Evolutionary conservation across 2,329 filamentous ascomycete species (phyloP).

Genomic region (Taxawa tesnikishii): DNA sequence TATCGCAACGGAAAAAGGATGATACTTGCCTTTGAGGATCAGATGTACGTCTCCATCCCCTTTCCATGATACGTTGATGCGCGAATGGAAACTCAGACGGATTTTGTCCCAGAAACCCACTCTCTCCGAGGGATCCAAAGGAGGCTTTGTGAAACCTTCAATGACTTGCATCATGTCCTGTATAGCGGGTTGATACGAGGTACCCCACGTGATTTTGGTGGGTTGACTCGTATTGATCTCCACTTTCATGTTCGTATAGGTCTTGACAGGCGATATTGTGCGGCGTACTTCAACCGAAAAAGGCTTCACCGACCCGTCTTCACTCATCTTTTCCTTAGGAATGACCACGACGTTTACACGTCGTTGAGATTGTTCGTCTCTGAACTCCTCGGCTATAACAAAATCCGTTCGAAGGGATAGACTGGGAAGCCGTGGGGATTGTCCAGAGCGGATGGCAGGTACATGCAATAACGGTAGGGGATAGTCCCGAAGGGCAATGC

Average conservation of each 20-base stretch:
- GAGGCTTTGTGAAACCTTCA: constrained; percentile 93
- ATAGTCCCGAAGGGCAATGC: constrained; percentile 81
- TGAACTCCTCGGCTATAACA: constrained; percentile 87
- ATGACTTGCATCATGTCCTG: constrained; percentile 99
- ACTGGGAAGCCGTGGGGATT: constrained; percentile 68
- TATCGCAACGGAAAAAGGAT: no score
- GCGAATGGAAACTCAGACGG: constrained; percentile 82
- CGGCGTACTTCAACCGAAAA: constrained; percentile 80
- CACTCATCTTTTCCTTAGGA: constrained; percentile 47
- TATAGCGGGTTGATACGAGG: constrained; percentile 93
- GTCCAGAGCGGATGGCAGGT: constrained; percentile 65
- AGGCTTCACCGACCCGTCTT: constrained; percentile 49
- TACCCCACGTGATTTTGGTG: constrained; percentile 91
- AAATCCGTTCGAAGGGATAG: constrained; percentile 82
- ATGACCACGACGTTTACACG: constrained; percentile 75
- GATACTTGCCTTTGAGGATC: constrained; percentile 78
- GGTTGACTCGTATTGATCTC: constrained; percentile 89
- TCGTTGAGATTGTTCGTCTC: constrained; percentile 66
- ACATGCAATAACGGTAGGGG: constrained; percentile 86
- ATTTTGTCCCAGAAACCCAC: constrained; percentile 99
- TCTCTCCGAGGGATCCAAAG: constrained; percentile 81
- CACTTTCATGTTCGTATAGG: constrained; percentile 82
- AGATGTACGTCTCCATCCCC: constrained; percentile 93
- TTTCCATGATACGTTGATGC: constrained; percentile 80
- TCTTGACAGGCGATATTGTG: constrained; percentile 90